phyloP scores from a whole-genome alignment of 2,329 filamentous ascomycete genomes.

The Beauveria asiatica region DNA sequence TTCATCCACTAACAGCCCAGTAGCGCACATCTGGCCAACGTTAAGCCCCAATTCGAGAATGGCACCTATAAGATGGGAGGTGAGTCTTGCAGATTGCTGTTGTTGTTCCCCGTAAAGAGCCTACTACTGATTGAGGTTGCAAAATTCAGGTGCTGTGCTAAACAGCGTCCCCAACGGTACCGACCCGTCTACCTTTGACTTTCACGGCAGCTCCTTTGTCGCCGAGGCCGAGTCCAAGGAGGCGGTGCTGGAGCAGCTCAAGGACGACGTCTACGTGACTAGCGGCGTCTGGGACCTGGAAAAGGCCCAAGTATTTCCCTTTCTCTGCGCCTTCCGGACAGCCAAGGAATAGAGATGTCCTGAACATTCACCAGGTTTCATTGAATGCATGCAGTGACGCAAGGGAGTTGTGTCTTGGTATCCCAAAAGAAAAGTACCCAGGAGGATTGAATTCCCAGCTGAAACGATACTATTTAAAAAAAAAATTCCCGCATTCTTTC shows the following conservation, averaged over 20 bases:
- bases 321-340: constrained; percentile 34
- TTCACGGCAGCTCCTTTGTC: constrained; percentile 67
- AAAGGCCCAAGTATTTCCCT: constrained; percentile 48
- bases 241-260: constrained; percentile 57
- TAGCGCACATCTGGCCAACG: constrained; percentile 44
- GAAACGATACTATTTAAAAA: neutral
- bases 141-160: constrained; percentile 54
- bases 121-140: neutral
- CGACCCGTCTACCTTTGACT: constrained; percentile 49
- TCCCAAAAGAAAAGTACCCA: neutral
- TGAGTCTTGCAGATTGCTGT: constrained; percentile 20
- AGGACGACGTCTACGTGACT: constrained; percentile 63
- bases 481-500: neutral
- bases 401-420: neutral
- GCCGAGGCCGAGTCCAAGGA: constrained; percentile 58
- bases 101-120: neutral
- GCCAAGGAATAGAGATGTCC: constrained; percentile 14
- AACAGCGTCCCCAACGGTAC: constrained; percentile 57
- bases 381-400: too few relatives aligned
- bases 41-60: constrained; percentile 42
- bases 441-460: neutral
- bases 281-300: constrained; percentile 74
- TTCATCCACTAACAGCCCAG: neutral
- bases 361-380: neutral
- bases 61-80: constrained; percentile 58